Base-by-base conservation (phyloP, 208 protist genomes). In the Trypanosoma caninum region DNA sequence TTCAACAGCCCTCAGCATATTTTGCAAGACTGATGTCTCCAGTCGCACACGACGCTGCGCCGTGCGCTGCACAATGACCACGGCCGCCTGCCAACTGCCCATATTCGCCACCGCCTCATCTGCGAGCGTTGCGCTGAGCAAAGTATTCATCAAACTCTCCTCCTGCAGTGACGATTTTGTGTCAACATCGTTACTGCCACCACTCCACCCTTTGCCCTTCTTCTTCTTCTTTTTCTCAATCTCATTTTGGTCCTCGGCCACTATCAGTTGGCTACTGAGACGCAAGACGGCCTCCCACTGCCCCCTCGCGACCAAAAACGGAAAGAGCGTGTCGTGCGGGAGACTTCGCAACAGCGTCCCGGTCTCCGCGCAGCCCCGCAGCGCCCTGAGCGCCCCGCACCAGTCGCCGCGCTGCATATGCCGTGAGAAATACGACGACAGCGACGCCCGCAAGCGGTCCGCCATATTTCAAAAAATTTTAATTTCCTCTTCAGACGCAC, bases 241-340 rank as follows among this genome's bases (percentile, higher is more conserved):
- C 16, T 18, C 23, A 0, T 46, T 42, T 14, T 31, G 4, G 4
- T 56, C 40, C 16, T 53, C 38, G 14, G 27, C 47, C 20, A 30
- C 33, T 8, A 68, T 52, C 0, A 66, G 22, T 51, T 61, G 33
- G 40, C 48, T 56, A 23, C 55, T 59, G n/a, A 74, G 37, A 13
- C 61, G 66, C 10, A 72, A 30, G 8, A 59, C 57, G n/a, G 45
- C 47, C 38, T 74, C 59, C 76, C 76, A 82, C 37, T 78, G 72
- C 3, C 76, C 76, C 18, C 70, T 31, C n/a, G 48, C 41, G 7
- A 71, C 38, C 20, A 82, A 52, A 45, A 78, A 72, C 6, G 76
- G 65, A 51, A 82, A 63, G 13, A 80, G 34, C 28, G 25, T 58
- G 2, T 63, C 38, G 44, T 59, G 50, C 3, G 76, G 71, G 16